phyloP scores from a whole-genome alignment of 768 basidiomycete species.

The Boletus subparvulus region DNA sequence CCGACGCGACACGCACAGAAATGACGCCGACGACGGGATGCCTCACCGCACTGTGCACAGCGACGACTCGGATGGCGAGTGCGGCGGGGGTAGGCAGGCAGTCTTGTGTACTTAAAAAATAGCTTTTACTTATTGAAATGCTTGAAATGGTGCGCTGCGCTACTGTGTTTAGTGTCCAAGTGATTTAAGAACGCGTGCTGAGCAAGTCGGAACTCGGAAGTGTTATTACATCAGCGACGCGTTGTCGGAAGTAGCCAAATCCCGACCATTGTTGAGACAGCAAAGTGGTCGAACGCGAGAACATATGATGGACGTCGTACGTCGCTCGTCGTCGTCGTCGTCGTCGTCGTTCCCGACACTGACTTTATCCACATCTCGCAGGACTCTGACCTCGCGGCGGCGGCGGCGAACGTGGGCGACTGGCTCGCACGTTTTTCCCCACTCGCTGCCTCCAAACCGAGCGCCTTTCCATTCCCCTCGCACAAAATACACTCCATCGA shows the following conservation, averaged over 20 bases:
- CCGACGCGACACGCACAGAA: no score
- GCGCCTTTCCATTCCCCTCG: slow-evolving; percentile 59
- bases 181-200: no score
- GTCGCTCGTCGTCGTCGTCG: slow-evolving; percentile 9
- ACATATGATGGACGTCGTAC: slow-evolving; percentile 28
- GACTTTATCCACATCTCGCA: not conserved
- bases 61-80: no score
- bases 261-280: slow-evolving; percentile 10
- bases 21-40: no score
- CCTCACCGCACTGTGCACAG: no score
- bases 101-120: no score
- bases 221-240: slow-evolving; percentile 10
- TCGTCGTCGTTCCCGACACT: not conserved
- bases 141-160: no score
- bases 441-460: slow-evolving; percentile 17
- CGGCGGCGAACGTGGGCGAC: slow-evolving; percentile 17
- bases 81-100: no score
- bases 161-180: no score
- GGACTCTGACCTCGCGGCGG: slow-evolving; percentile 10
- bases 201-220: not conserved
- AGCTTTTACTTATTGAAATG: no score
- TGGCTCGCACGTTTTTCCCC: slow-evolving; percentile 50
- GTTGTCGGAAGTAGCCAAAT: slow-evolving; percentile 9
- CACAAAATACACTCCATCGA: slow-evolving; percentile 57
- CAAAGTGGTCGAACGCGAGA: not conserved